Base-by-base conservation (phyloP, 495 filamentous ascomycete species). In the Lophiostoma macrostomum region DNA sequence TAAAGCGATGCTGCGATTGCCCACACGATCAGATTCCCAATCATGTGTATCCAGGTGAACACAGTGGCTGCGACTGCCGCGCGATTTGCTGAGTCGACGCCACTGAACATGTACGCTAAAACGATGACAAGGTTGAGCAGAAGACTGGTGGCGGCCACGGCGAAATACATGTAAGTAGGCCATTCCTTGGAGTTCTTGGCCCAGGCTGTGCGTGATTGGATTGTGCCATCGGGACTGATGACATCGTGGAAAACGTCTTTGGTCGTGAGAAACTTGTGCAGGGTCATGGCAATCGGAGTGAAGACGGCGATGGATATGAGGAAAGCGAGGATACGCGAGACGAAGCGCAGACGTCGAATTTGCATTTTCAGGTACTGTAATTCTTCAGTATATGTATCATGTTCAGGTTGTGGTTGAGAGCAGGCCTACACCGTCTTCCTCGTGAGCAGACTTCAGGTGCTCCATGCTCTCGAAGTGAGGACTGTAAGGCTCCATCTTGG, bases 121-220 rank as follows among this genome's bases (percentile, higher is more conserved):
- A 68, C 7, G 47, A 62, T 64, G 23, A 22, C 22, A 14, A 61
- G 27, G 51, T 68, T 53, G 36, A 65, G 45, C 0, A 64, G 5
- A 10, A 65, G 22, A 4, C 51, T 23, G 4, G 40, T 40, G n/a
- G 43, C 20, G 3, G 65, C 65, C n/a, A 66, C 50, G 20, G 10
- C 32, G 36, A 68, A 61, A 60, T 66, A 65, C 52, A 66, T 58
- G 43, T 58, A 59, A 8, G 65, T 68, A 4, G 65, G 65, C 65
- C 65, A 68, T 6, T 41, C 38, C 40, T 64, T 68, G 50, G 52
- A 46, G 56, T 64, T 49, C 14, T 54, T 54, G 24, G 60, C 57
- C 65, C 64, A 68, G 2, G 65, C 53, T 7, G 53, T 64, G 31
- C 64, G 64, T 11, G 22, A 28, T 6, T 27, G 23, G 7, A 39